A percentile compares a stretch with the other conserved stretches of the same genome.
Conservation (phyloP, 75 land plant genomes). For the Cryptomeria japonica region DNA sequence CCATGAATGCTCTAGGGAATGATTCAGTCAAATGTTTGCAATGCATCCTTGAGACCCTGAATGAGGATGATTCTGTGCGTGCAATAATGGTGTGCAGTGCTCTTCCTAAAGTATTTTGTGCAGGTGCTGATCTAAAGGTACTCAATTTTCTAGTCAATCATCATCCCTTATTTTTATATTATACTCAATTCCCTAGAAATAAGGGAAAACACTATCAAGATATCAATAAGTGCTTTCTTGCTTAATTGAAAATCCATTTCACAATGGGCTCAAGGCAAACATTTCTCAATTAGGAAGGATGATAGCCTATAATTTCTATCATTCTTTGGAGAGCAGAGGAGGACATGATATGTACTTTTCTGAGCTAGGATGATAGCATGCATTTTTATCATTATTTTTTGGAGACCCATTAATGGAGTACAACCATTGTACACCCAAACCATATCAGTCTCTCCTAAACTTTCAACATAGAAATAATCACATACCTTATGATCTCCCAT, state of each 20-base stretch:
- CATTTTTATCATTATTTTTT: no score
- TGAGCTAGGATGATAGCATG: no score
- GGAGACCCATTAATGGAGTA: no score
- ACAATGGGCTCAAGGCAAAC: no score
- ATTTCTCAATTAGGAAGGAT: neutral
- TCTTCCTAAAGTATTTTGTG: slow-evolving; percentile 91
- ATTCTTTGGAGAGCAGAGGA: no score
- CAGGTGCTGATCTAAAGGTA: slow-evolving; percentile 99
- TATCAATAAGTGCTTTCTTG: neutral
- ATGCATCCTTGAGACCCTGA: slow-evolving; percentile 48
- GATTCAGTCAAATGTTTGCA: slow-evolving; percentile 73
- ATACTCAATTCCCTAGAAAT: neutral
- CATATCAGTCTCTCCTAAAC: no score
- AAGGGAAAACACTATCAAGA: neutral
- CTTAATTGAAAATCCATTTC: no score
- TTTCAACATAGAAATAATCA: no score
- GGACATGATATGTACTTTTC: no score
- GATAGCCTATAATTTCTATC: neutral
- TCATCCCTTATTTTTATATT: neutral
- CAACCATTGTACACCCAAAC: no score
- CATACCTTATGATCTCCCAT: no score
- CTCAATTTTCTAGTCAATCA: neutral
- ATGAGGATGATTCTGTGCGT: slow-evolving; percentile 56
- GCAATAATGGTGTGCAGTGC: slow-evolving; percentile 68
- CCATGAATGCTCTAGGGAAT: slow-evolving; percentile 81